phyloP scores from a whole-genome alignment of 1,284 basidiomycete genomes.

The Apiotrichum sp. region DNA sequence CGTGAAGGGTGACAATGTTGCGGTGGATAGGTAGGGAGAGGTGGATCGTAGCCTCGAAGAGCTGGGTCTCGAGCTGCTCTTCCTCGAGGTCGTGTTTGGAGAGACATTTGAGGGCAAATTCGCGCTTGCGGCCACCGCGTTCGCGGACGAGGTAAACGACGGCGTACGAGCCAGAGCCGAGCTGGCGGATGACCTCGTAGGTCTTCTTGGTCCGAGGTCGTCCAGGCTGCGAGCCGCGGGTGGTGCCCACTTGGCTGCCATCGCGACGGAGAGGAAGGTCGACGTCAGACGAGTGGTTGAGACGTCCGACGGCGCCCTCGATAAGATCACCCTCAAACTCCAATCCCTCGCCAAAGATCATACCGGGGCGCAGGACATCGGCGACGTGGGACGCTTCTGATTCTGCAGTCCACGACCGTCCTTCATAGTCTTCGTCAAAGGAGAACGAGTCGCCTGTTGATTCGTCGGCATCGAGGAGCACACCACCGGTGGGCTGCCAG shows the following conservation, averaged over 20 bases:
- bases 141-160: constrained; percentile 90
- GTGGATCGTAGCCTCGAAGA: constrained; percentile 91
- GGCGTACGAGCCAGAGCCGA: constrained; percentile 85
- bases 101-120: constrained; percentile 90
- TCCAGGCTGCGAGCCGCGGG: constrained; percentile 6
- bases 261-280: constrained; percentile 36
- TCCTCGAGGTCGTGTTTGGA: constrained; percentile 86
- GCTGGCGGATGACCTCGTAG: constrained; percentile 73
- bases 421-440: constrained; percentile 20
- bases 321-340: constrained; percentile 44
- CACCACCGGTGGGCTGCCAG: constrained; percentile 39
- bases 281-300: constrained; percentile 20
- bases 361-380: constrained; percentile 34
- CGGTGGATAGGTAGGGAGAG: constrained; percentile 84
- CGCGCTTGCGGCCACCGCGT: constrained; percentile 71
- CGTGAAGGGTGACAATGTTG: constrained; percentile 92
- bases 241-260: constrained; percentile 33
- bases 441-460: constrained; percentile 6
- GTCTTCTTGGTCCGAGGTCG: constrained; percentile 25
- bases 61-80: constrained; percentile 76
- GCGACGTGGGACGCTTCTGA: constrained; percentile 23
- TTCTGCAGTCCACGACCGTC: constrained; percentile 18
- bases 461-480: constrained; percentile 32
- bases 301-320: constrained; percentile 34
- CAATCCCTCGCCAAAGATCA: constrained; percentile 44